Evolutionary conservation across 75 land plant genomes (phyloP).

Genomic region (Cunninghamia lanceolata): DNA sequence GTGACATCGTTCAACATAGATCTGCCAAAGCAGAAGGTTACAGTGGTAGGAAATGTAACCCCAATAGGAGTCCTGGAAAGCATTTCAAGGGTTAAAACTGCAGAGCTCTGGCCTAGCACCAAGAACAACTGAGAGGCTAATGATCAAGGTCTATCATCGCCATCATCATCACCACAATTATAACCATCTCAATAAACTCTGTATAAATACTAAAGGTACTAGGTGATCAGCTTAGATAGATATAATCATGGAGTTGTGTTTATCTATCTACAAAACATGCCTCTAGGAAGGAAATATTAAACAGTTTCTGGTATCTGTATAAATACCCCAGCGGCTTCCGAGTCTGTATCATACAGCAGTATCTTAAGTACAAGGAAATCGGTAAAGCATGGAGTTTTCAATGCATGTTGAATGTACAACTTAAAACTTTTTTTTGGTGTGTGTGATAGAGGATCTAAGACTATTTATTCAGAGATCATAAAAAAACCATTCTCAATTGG

Average conservation of each 20-base stretch:
- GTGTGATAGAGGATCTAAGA: not conserved
- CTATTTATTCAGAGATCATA: not conserved
- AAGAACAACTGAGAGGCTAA: not conserved
- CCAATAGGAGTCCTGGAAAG: conserved; percentile 48
- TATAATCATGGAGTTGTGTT: not conserved
- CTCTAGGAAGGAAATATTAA: not conserved
- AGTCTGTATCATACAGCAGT: not conserved
- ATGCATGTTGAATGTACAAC: not conserved
- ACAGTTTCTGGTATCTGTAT: not conserved
- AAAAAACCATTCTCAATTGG: too few species aligned
- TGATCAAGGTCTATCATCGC: not conserved
- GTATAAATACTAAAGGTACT: not conserved
- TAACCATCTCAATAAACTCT: not conserved
- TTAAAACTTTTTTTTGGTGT: not conserved
- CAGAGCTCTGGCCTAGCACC: conserved; percentile 45
- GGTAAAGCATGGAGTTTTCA: not conserved
- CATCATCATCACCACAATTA: not conserved
- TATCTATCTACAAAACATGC: not conserved
- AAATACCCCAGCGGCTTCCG: not conserved
- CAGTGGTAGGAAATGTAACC: conserved; percentile 47
- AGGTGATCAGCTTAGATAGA: not conserved
- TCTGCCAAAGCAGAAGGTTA: conserved; percentile 62
- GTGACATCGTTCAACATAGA: conserved; percentile 59
- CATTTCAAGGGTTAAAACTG: conserved; percentile 47
- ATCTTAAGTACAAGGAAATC: not conserved